Conservation (phyloP, 257 asterid genomes). For the Solanum chiquidenum region DNA sequence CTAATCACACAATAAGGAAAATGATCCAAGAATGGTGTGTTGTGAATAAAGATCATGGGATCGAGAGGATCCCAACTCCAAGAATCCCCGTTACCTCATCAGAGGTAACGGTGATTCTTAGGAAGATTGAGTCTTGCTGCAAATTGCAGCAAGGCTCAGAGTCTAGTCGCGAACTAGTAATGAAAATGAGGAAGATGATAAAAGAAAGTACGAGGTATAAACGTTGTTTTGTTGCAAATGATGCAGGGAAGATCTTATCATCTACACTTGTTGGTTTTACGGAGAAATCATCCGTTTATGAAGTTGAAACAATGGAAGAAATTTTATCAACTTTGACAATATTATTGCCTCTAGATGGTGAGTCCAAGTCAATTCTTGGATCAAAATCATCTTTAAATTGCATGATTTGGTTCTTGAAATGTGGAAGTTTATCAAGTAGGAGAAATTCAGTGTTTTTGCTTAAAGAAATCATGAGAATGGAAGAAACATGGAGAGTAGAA, state of each 20-base stretch:
- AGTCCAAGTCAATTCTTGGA: slow-evolving; percentile 15
- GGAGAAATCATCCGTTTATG: not conserved
- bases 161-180: slow-evolving; percentile 14
- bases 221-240: slow-evolving; percentile 22
- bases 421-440: slow-evolving; percentile 15
- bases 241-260: slow-evolving; percentile 15
- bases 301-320: slow-evolving; percentile 11
- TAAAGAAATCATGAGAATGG: slow-evolving; percentile 3
- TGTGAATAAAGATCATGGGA: slow-evolving; percentile 22
- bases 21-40: slow-evolving; percentile 58
- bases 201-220: slow-evolving; percentile 35
- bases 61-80: slow-evolving; percentile 47
- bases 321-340: slow-evolving; percentile 22
- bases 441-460: slow-evolving; percentile 15
- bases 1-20: slow-evolving; percentile 28
- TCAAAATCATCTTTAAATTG: slow-evolving; percentile 17
- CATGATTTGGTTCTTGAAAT: slow-evolving; percentile 22
- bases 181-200: slow-evolving; percentile 10
- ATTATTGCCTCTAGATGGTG: slow-evolving; percentile 21
- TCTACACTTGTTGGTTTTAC: slow-evolving; percentile 20
- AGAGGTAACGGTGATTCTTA: slow-evolving; percentile 19
- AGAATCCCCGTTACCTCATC: slow-evolving; percentile 19
- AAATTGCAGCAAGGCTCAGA: not conserved
- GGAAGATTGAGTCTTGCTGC: not conserved
- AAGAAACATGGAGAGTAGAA: not conserved